A percentile compares a stretch with the other conserved stretches of the same genome.
Conservation (phyloP, 257 asterid species). For the Fraxinus americana region DNA sequence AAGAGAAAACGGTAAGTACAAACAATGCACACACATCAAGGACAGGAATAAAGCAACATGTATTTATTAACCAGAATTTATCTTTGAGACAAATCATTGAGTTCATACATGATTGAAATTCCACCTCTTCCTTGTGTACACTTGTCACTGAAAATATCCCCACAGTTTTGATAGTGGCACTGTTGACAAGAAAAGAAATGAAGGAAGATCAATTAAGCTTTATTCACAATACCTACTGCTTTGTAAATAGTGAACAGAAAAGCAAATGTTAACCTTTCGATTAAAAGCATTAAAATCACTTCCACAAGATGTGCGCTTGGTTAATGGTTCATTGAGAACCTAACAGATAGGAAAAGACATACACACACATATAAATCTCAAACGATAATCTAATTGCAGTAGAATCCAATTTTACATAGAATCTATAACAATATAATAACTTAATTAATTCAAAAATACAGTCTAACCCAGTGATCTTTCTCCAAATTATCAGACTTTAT, state of each 20-base stretch:
- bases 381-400: background rate
- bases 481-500: constrained; percentile 62
- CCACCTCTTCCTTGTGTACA: constrained; percentile 83
- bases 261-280: constrained; percentile 61
- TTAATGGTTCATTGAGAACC: constrained; percentile 90
- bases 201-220: constrained; percentile 18
- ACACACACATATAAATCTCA: constrained; percentile 13
- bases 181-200: constrained; percentile 34
- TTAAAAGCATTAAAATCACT: constrained; percentile 72
- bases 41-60: no score
- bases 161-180: constrained; percentile 93
- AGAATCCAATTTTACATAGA: background rate
- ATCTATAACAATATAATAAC: background rate
- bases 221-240: background rate
- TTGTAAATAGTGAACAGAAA: background rate
- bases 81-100: no score
- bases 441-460: constrained; percentile 16
- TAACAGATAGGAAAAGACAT: constrained; percentile 29
- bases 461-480: constrained; percentile 93
- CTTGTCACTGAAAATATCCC: constrained; percentile 91
- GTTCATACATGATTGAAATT: no score
- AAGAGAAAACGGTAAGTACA: no score
- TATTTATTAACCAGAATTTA: no score
- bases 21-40: no score
- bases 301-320: constrained; percentile 64